Percentiles rank a stretch among this genome's conserved stretches.
phyloP scores from a whole-genome alignment of 257 asterid species.

The Solanum habrochaites region DNA sequence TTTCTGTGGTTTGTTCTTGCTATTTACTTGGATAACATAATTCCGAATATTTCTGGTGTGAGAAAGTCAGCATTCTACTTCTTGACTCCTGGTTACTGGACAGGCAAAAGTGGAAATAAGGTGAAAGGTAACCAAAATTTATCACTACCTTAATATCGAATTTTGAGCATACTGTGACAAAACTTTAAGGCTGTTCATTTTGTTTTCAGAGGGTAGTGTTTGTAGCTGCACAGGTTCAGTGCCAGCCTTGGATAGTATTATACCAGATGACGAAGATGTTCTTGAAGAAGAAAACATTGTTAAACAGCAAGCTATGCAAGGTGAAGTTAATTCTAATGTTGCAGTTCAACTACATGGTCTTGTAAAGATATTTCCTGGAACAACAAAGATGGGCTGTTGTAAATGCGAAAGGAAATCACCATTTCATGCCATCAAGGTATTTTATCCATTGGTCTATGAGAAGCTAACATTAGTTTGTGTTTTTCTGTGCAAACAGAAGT shows the following conservation, averaged over 20 bases:
- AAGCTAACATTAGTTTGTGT: neutral
- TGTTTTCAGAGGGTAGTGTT: constrained; percentile 59
- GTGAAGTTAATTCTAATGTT: constrained; percentile 31
- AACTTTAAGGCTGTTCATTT: neutral
- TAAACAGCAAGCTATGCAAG: constrained; percentile 56
- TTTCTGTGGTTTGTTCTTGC: constrained; percentile 70
- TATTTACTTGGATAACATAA: constrained; percentile 76
- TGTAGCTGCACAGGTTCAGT: constrained; percentile 61
- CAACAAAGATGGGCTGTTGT: constrained; percentile 49
- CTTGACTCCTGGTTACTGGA: constrained; percentile 81
- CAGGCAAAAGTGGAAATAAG: constrained; percentile 83
- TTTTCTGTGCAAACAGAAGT: neutral
- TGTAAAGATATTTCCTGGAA: constrained; percentile 62
- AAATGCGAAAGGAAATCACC: constrained; percentile 70
- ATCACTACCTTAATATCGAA: neutral
- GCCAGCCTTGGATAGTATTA: constrained; percentile 38
- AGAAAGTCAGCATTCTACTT: constrained; percentile 68
- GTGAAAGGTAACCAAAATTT: constrained; percentile 42
- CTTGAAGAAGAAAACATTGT: constrained; percentile 80
- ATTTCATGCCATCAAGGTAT: constrained; percentile 86
- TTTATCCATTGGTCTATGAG: neutral
- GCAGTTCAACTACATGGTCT: constrained; percentile 89
- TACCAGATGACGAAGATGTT: constrained; percentile 82
- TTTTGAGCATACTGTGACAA: neutral
- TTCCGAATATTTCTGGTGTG: constrained; percentile 82